Evolutionary conservation across 352 stramenopile genomes (phyloP), one percentile per base, ranked within the genome.

Genomic region (Lagenidium sp.): DNA sequence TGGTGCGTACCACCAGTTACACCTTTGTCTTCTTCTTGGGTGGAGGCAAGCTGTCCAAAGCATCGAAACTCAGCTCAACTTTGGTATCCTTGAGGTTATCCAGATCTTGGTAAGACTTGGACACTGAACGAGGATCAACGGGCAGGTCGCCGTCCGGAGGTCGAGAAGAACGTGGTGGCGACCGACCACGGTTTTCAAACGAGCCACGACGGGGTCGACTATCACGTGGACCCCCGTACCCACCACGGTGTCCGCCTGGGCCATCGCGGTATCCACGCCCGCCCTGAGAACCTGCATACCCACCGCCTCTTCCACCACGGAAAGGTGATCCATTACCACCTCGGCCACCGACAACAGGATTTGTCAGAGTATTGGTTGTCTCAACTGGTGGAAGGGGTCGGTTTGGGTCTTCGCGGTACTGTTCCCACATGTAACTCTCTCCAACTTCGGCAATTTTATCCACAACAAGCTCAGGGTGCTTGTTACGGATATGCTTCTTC

Each of bases 401-500:
- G 41, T 88, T 79, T 29, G 77, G 46, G 36, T 92, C 80, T 51
- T 88, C 72, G 28, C 77, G 77, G 59, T 92, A 92, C 46, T 85
- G 68, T 44, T 90, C 77, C 77, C 77, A 90, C 80, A 92, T 92
- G 59, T 86, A 92, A 42, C 64, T 88, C 45, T 92, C 80, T 11
- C 77, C 80, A 3, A 87, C 74, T 35, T 85, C 65, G 4, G 77
- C 77, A 41, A 90, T 68, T 52, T 88, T 90, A 45, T 89, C 76
- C 16, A 90, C 76, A 21, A 79, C 74, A 6, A 91, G 57, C 53
- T 94, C 81, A 4, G 71, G 72, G 51, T 94, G 81, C 47, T 90
- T 89, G 64, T 94, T 94, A 18, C 74, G 73, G 46, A 91, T 86
- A 58, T 94, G 81, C 48, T 94, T 94, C 53, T 91, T 89, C 12